These are phyloP conservation scores for Macrocybe sp. DNA, from an alignment of 1,284 basidiomycete species.

Conservation along the genomic window DNA sequence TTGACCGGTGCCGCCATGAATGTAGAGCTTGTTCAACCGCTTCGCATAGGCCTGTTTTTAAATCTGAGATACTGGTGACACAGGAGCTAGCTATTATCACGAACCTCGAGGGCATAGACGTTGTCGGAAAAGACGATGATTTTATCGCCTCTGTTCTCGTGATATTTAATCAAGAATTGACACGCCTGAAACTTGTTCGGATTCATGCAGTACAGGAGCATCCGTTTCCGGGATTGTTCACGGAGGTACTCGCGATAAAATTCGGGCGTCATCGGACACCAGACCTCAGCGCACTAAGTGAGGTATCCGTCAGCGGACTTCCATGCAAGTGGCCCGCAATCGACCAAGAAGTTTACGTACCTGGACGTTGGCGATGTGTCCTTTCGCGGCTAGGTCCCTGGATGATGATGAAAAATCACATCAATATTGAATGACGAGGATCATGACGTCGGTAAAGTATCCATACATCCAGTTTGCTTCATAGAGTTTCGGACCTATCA, in stretches of 20 bases:
- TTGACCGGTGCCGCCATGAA: conserved; percentile 96
- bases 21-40: conserved; percentile 92
- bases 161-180: conserved; percentile 98
- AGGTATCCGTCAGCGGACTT: conserved; percentile 4
- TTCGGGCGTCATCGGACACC: conserved; percentile 99
- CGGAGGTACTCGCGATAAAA: conserved; percentile 98
- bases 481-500: conserved; percentile 99
- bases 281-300: conserved; percentile 92
- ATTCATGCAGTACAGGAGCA: conserved; percentile 99
- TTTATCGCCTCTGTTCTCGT: conserved; percentile 97
- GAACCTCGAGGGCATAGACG: conserved; percentile 92
- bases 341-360: conserved; percentile 36
- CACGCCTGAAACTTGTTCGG: conserved; percentile 99
- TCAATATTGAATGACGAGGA: conserved; percentile 4
- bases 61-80: conserved; percentile 7
- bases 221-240: conserved; percentile 89
- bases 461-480: conserved; percentile 98
- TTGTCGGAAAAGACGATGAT: conserved; percentile 99
- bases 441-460: conserved; percentile 6
- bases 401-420: conserved; percentile 8
- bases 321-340: neutral
- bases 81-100: conserved; percentile 16
- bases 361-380: conserved; percentile 99
- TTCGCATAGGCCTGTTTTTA: conserved; percentile 84
- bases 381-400: conserved; percentile 94